Evolutionary conservation across 129 eudicot genomes (phyloP).

Genomic region (Flaveria bidentis): DNA sequence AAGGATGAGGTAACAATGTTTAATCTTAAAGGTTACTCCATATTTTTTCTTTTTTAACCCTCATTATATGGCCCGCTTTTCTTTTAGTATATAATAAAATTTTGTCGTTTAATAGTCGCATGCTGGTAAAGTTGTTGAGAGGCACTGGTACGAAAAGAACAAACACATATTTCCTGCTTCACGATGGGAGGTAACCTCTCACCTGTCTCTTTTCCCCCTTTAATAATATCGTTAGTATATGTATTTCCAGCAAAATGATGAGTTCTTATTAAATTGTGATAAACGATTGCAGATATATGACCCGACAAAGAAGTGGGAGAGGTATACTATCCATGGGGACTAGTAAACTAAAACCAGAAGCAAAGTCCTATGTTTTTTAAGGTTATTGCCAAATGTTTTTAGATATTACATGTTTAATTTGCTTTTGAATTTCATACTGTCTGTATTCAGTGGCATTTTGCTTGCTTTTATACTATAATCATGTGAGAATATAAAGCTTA

Average conservation of each 20-base stretch:
- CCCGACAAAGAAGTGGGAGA: slow-evolving; percentile 97
- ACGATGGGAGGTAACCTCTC: slow-evolving; percentile 92
- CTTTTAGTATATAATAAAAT: too few relatives aligned
- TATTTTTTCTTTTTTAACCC: background rate
- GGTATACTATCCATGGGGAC: slow-evolving; percentile 96
- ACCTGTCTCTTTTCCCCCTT: background rate
- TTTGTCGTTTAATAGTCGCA: slow-evolving; percentile 62
- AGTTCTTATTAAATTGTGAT: slow-evolving; percentile 18
- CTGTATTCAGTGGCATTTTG: background rate
- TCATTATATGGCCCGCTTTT: too few relatives aligned
- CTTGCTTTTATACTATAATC: background rate
- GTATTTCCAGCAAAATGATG: background rate
- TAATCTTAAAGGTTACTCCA: background rate
- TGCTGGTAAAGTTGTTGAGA: slow-evolving; percentile 99
- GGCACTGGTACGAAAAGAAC: slow-evolving; percentile 99
- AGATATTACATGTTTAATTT: slow-evolving; percentile 2
- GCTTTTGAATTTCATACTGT: slow-evolving; percentile 21
- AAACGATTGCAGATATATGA: slow-evolving; percentile 75
- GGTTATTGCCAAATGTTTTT: slow-evolving; percentile 13
- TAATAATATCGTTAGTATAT: background rate
- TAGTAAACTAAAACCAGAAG: slow-evolving; percentile 32
- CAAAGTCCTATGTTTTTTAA: slow-evolving; percentile 1
- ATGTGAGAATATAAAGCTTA: too few relatives aligned
- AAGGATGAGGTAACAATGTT: slow-evolving; percentile 83
- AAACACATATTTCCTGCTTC: slow-evolving; percentile 99